Base-by-base conservation (phyloP, 352 stramenopile species). In the Phytophthora pseudosyringae region DNA sequence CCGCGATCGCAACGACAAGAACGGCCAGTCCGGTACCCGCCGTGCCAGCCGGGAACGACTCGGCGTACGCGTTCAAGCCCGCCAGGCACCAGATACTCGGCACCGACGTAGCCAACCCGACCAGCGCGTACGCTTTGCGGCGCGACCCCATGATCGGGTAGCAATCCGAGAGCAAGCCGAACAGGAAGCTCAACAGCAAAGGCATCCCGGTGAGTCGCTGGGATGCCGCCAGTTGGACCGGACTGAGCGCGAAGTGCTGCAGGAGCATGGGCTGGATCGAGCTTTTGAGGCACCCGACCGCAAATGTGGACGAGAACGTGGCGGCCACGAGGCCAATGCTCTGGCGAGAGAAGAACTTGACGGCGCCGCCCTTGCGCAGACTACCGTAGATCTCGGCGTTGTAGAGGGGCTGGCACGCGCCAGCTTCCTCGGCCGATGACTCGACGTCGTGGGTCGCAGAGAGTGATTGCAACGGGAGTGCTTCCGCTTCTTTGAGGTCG, bases 111-210 rank as follows among this genome's bases (percentile, higher is more conserved):
- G 48, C 41, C 36, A 82, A 52, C 0, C 89, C 89, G n/a, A 91
- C 36, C 4, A 91, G 59, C 48, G 91, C 84, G 64, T 97, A 97
- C 25, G 75, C 69, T 62, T 94, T 94, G 10, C 88, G 75, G 18
- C 83, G 87, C 16, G 82, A 76, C 6, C 88, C 85, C 55, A 78
- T 76, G 61, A 97, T 89, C n/a, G 89, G 89, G 51, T 89, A 85
- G 40, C 73, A 90, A 64, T 96, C 89, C 7, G 73, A 84, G 5
- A 96, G 29, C 26, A 95, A 71, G 38, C 88, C 91, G 40, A 95
- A 77, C 21, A 96, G 45, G 35, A 97, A 85, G 58, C 92, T 95
- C 35, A 92, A 71, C 1, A 69, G 71, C 65, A 86, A 80, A 7
- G 88, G 88, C 12, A 97, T 64, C 11, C 83, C 68, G 1, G 88